A percentile compares a stretch with the other conserved stretches of the same genome.
phyloP scores from a whole-genome alignment of 225 moss, liverwort and hornwort genomes.

The Asterella californica region DNA sequence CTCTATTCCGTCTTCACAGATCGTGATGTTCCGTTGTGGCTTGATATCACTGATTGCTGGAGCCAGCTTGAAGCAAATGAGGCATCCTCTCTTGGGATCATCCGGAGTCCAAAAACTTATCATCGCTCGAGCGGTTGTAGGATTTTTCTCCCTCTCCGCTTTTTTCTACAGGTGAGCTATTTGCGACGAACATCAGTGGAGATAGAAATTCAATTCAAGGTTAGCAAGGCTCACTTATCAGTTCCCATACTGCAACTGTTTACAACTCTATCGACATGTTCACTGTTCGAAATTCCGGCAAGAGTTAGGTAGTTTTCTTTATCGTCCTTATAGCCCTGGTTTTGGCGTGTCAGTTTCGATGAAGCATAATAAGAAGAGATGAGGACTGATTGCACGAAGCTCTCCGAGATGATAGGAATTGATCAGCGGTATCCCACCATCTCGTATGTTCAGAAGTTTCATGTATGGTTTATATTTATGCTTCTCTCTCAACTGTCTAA shows the following conservation, averaged over 20 bases:
- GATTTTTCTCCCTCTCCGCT: conserved; percentile 66
- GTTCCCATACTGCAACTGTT: not conserved
- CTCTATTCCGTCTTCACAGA: conserved; percentile 68
- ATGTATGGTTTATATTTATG: not conserved
- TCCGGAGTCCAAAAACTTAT: conserved; percentile 62
- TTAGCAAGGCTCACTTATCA: not conserved
- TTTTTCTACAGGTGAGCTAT: conserved; percentile 64
- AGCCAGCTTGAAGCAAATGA: conserved; percentile 56
- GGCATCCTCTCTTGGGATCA: conserved; percentile 62
- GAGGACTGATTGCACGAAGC: not conserved
- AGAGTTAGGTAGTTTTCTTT: not conserved
- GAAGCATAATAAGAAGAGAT: not conserved
- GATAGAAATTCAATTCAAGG: not conserved
- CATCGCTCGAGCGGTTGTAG: conserved; percentile 58
- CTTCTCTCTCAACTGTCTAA: not conserved
- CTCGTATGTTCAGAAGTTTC: not conserved
- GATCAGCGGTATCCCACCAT: not conserved
- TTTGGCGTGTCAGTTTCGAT: conserved; percentile 4
- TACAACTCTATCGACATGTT: not conserved
- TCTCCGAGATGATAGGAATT: not conserved
- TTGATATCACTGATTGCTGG: conserved; percentile 63
- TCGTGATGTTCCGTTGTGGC: conserved; percentile 63
- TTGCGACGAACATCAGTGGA: not conserved
- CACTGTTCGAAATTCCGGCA: not conserved
- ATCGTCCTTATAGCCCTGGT: not conserved